Percentiles rank a stretch among this genome's conserved stretches.
Conservation (phyloP, 768 basidiomycete species). For the Leccinum arenicola region DNA sequence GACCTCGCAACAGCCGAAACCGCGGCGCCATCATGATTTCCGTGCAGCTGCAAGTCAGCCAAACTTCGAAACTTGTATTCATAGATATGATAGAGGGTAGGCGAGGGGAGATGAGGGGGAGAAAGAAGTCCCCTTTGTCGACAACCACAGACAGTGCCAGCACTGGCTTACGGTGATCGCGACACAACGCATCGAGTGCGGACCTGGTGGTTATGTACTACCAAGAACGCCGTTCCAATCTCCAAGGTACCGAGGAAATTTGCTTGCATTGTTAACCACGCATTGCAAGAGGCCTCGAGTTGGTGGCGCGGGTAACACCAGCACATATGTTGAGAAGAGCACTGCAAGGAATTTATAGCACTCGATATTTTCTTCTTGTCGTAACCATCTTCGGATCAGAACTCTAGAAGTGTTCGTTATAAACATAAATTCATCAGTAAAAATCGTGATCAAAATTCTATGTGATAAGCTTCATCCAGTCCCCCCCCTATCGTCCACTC, state of each 20-base stretch:
- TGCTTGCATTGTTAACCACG: background rate
- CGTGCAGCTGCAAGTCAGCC: background rate
- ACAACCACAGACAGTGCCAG: background rate
- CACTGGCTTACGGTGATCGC: background rate
- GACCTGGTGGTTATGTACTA: background rate
- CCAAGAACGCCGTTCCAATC: background rate
- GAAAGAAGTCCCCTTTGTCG: conserved; percentile 3
- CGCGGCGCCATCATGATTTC: background rate
- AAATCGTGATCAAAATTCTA: background rate
- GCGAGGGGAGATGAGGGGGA: background rate
- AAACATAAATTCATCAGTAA: background rate
- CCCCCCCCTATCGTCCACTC: background rate
- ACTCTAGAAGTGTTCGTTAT: background rate
- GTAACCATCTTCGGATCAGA: background rate
- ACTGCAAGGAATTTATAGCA: background rate
- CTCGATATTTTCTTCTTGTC: background rate
- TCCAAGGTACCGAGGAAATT: conserved; percentile 9
- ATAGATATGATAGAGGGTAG: background rate
- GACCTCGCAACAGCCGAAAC: conserved; percentile 8
- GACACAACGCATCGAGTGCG: background rate
- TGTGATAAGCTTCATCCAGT: conserved; percentile 4
- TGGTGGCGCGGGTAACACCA: conserved; percentile 2
- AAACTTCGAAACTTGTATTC: background rate
- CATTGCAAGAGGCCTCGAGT: background rate
- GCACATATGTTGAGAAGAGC: background rate